phyloP scores from a whole-genome alignment of 2,329 filamentous ascomycete genomes.

The Colletotrichum sansevieriae region DNA sequence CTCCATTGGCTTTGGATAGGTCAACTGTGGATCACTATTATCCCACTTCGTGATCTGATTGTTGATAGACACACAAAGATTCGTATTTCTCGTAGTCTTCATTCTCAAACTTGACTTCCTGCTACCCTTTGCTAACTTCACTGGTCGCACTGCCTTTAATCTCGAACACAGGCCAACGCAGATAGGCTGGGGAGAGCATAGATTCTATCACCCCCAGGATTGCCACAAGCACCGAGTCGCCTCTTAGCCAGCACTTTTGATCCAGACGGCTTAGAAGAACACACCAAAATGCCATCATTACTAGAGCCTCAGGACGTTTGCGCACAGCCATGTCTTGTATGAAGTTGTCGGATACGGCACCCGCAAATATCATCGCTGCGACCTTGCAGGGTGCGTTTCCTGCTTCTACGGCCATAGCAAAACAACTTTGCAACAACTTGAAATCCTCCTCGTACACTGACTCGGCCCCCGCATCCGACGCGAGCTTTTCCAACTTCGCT shows the following conservation, averaged over 20 bases:
- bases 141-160: neutral
- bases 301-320: neutral
- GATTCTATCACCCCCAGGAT: neutral
- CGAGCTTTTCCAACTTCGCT: rapidly evolving
- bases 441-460: neutral
- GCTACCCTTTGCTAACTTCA: too few species aligned
- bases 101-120: too few species aligned
- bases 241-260: neutral
- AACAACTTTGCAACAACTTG: neutral
- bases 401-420: neutral
- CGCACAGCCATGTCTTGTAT: neutral
- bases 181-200: neutral
- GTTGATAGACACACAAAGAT: too few species aligned
- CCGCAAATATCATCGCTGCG: slow-evolving; percentile 1
- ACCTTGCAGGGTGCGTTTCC: neutral
- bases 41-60: too few species aligned
- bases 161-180: neutral
- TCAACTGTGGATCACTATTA: too few species aligned
- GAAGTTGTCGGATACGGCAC: neutral
- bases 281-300: slow-evolving; percentile 15
- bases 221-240: neutral
- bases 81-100: too few species aligned
- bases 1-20: too few species aligned
- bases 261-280: neutral
- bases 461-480: rapidly evolving